Conservation (phyloP, 257 asterid genomes). For the Scutellaria minor region DNA sequence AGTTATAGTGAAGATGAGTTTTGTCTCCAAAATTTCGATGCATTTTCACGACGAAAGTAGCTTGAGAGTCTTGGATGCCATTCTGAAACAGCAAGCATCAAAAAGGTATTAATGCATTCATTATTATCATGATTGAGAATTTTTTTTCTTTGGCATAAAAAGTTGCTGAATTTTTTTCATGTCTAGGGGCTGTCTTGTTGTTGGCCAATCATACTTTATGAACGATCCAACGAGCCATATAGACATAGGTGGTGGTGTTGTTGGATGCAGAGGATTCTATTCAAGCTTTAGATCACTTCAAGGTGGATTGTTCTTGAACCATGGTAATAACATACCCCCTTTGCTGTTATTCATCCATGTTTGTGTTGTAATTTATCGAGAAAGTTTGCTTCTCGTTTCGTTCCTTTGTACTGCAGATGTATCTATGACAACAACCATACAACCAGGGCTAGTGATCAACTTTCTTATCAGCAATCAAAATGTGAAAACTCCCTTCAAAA, state of each 20-base stretch:
- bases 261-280: constrained; percentile 56
- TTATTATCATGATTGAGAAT: neutral
- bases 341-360: neutral
- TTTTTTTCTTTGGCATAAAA: neutral
- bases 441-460: constrained; percentile 52
- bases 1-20: constrained; percentile 42
- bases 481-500: constrained; percentile 47
- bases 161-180: neutral
- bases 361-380: neutral
- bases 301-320: constrained; percentile 56
- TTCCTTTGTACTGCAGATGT: constrained; percentile 43
- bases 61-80: constrained; percentile 47
- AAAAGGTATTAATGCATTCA: constrained; percentile 36
- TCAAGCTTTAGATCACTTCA: constrained; percentile 54
- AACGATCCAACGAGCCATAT: constrained; percentile 40
- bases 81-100: constrained; percentile 48
- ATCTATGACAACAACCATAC: constrained; percentile 47
- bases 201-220: constrained; percentile 48
- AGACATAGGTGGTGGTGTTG: constrained; percentile 53
- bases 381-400: neutral
- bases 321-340: constrained; percentile 41
- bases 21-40: constrained; percentile 42
- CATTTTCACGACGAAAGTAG: constrained; percentile 34
- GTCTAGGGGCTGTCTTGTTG: constrained; percentile 54
- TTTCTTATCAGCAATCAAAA: constrained; percentile 53